Evolutionary conservation across 495 filamentous ascomycete genomes (phyloP).

Genomic region (Tuber aestivum): DNA sequence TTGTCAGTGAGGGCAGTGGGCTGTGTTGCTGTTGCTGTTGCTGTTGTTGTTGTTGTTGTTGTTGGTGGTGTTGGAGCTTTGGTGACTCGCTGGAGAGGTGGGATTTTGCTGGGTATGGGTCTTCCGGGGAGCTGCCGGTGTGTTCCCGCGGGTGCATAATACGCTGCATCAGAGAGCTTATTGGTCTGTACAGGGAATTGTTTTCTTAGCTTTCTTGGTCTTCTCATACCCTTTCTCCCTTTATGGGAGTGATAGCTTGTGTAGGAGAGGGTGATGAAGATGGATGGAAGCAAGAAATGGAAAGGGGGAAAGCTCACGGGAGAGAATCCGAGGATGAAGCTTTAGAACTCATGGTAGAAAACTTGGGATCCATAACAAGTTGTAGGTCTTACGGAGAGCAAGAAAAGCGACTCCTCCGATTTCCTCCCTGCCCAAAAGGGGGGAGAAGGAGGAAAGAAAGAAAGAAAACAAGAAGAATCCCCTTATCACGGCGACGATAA

Average conservation of each 20-base stretch:
- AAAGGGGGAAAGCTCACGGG: constrained; percentile 18
- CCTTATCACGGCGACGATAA: not conserved
- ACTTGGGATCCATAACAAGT: constrained; percentile 25
- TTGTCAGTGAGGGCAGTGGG: not conserved
- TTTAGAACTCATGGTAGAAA: constrained; percentile 26
- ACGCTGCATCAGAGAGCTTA: constrained; percentile 33
- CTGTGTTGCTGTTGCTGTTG: not conserved
- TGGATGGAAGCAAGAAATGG: constrained; percentile 11
- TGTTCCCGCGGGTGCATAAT: constrained; percentile 27
- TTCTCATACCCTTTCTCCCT: not conserved
- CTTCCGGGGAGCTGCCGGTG: not conserved
- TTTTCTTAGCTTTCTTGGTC: constrained; percentile 8
- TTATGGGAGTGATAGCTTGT: not conserved
- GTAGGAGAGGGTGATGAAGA: not conserved
- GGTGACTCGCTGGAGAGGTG: not conserved
- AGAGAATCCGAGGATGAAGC: constrained; percentile 28
- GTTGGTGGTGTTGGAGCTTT: not conserved
- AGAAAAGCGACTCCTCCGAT: not conserved
- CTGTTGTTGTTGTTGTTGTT: not conserved
- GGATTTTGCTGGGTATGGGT: not conserved
- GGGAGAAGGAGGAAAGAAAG: not conserved
- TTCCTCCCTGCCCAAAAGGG: not conserved
- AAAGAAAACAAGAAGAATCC: not conserved
- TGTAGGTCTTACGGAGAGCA: not conserved
- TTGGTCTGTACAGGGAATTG: constrained; percentile 21